Evolutionary conservation across 768 basidiomycete species (phyloP), one percentile per base, ranked within the genome.

Genomic region (Lenzites betulinus): DNA sequence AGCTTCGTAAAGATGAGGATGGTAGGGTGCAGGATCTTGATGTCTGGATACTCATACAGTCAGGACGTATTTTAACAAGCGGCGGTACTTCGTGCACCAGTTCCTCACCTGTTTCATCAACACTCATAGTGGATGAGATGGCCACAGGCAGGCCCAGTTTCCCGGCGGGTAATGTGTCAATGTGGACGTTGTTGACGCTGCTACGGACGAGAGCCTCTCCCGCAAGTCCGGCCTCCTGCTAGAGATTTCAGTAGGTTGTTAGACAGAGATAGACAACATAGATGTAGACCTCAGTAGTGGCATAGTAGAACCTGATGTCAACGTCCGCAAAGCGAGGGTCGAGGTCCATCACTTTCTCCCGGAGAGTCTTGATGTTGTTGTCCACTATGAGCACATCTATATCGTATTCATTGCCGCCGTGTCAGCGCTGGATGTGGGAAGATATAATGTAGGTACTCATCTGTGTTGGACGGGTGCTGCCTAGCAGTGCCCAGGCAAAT

Each of bases 1-100:
- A 58, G 38, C 48, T 63, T 63, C 22, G 56, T 54, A 9, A 63
- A 51, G 23, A 63, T 54, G 23, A 63, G 56, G 38, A 63, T 44
- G 18, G 42, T 25, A 5, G 62, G 62, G n/a, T 63, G 62, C 12
- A 63, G 39, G n/a, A 63, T 54, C 2, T 35, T 25, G 28, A 61
- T 50, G 20, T 11, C 60, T 56, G n/a, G n/a, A n/a, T n/a, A n/a
- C n/a, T n/a, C n/a, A n/a, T n/a, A n/a, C n/a, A n/a, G n/a, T 33
- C 30, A 33, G 30, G 30, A 33, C 11, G 30, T 5, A 11, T 33
- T 11, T 5, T 11, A 33, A 33, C 30, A 33, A 4, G 30, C 30
- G 11, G 4, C 30, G 30, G 11, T 11, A 5, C 30, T 33, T 5
- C 11, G 30, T 33, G 4, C 11, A 5, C 30, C 30, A 33, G 11